A percentile compares a stretch with the other conserved stretches of the same genome.
Conservation (phyloP, 148 eudicot species). For the Diospyros kaki region DNA sequence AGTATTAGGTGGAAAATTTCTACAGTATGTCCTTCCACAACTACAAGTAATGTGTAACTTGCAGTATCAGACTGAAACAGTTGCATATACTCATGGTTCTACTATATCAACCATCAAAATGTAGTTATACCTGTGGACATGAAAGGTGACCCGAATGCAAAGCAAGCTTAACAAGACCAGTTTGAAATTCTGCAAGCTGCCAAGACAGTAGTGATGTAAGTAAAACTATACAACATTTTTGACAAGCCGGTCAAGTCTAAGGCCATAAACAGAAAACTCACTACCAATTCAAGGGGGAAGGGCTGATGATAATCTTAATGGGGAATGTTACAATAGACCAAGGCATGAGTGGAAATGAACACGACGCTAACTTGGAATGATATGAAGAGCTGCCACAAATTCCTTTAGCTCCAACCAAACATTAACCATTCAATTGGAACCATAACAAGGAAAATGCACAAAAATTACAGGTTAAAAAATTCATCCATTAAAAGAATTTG, state of each 20-base stretch:
- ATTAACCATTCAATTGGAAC: not conserved
- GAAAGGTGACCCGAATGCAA: slow-evolving; percentile 57
- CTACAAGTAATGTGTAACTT: not conserved
- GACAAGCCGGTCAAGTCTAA: slow-evolving; percentile 4
- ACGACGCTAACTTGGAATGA: not conserved
- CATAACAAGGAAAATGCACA: not conserved
- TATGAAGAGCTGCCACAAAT: not conserved
- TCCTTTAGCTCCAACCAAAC: not conserved
- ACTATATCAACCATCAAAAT: not conserved
- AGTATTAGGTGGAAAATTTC: not conserved
- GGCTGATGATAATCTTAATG: not conserved
- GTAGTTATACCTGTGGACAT: slow-evolving; percentile 67
- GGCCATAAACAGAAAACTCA: slow-evolving; percentile 8
- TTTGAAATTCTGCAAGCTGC: slow-evolving; percentile 91
- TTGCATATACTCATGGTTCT: not conserved
- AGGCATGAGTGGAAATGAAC: not conserved
- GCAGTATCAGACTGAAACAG: not conserved
- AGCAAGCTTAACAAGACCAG: slow-evolving; percentile 92
- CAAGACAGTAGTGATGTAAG: slow-evolving; percentile 18
- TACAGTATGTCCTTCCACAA: not conserved
- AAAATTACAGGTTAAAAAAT: not conserved
- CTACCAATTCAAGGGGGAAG: not conserved
- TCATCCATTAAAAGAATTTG: not conserved
- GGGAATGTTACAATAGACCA: not conserved
- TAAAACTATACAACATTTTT: slow-evolving; percentile 1